Evolutionary conservation across 2,329 filamentous ascomycete species (phyloP).

Genomic region (Davidsoniella neocaledoniae): DNA sequence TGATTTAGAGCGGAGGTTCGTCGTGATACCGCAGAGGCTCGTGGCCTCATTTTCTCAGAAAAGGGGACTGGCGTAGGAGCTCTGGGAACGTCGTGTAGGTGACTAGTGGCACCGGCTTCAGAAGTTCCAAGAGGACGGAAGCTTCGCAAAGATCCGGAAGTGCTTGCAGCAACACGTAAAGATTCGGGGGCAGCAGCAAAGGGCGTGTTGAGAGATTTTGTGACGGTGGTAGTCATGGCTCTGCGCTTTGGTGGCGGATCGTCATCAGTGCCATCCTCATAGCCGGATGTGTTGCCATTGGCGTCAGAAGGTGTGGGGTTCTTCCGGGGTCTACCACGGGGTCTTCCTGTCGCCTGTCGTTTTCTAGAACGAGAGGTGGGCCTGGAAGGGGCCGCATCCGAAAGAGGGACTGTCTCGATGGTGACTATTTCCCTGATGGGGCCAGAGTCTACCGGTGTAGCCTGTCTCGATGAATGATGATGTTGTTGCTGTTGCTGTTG

Average conservation of each 20-base stretch:
- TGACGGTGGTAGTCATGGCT: slow-evolving; percentile 57
- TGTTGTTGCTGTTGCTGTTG: background rate
- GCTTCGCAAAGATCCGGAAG: slow-evolving; percentile 69
- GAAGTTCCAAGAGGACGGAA: slow-evolving; percentile 56
- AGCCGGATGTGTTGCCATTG: slow-evolving; percentile 55
- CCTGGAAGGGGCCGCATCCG: slow-evolving; percentile 27
- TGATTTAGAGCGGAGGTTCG: slow-evolving; percentile 43
- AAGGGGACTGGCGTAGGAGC: slow-evolving; percentile 59
- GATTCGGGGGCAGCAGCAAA: slow-evolving; percentile 65
- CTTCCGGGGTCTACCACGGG: slow-evolving; percentile 39
- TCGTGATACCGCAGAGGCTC: slow-evolving; percentile 28
- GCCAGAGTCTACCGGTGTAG: slow-evolving; percentile 1
- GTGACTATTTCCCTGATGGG: background rate
- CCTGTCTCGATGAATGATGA: slow-evolving; percentile 1
- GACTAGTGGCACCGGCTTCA: slow-evolving; percentile 27
- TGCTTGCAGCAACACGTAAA: slow-evolving; percentile 77
- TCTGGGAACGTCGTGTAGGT: slow-evolving; percentile 56
- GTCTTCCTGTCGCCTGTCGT: slow-evolving; percentile 34
- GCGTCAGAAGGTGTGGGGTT: slow-evolving; percentile 22
- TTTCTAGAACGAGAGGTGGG: slow-evolving; percentile 43
- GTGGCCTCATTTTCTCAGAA: slow-evolving; percentile 8
- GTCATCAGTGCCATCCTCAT: slow-evolving; percentile 50
- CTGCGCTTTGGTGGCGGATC: slow-evolving; percentile 45
- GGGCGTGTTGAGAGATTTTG: slow-evolving; percentile 52
- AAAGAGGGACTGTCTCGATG: slow-evolving; percentile 12